phyloP scores from a whole-genome alignment of 306 rosid species.

The Luffa acutangula region DNA sequence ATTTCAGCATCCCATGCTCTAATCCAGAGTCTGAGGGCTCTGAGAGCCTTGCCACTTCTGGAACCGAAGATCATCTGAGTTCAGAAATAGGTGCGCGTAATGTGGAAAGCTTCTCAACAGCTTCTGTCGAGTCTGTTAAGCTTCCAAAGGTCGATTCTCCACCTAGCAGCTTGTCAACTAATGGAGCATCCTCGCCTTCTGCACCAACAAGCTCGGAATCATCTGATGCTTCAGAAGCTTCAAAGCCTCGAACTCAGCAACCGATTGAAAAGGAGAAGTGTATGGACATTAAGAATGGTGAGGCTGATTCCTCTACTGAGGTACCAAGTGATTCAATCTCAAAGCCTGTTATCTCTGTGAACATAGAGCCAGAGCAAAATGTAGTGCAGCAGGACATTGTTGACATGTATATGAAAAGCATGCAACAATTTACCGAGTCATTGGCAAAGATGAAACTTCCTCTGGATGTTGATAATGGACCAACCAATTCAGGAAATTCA shows the following conservation, averaged over 20 bases:
- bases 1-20: conserved; percentile 46
- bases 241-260: conserved; percentile 19
- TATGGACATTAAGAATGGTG: conserved; percentile 41
- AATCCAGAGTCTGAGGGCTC: conserved; percentile 52
- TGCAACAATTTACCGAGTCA: conserved; percentile 95
- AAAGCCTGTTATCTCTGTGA: conserved; percentile 48
- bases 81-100: background rate
- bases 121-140: conserved; percentile 34
- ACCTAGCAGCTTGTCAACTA: conserved; percentile 57
- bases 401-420: conserved; percentile 98
- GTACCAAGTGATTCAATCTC: conserved; percentile 33
- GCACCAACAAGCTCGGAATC: conserved; percentile 11
- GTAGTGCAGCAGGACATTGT: conserved; percentile 94
- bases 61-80: conserved; percentile 30
- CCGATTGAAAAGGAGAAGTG: conserved; percentile 24
- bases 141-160: conserved; percentile 54
- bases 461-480: conserved; percentile 59
- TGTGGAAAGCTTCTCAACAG: conserved; percentile 2
- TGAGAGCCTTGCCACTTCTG: conserved; percentile 43
- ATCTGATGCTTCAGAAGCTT: background rate
- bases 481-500: conserved; percentile 65
- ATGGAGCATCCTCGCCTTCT: conserved; percentile 34
- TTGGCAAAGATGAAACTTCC: conserved; percentile 97
- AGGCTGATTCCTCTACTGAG: conserved; percentile 35
- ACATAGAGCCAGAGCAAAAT: conserved; percentile 61